phyloP scores from a whole-genome alignment of 78 protist species.

The Salpingoeca rosetta region DNA sequence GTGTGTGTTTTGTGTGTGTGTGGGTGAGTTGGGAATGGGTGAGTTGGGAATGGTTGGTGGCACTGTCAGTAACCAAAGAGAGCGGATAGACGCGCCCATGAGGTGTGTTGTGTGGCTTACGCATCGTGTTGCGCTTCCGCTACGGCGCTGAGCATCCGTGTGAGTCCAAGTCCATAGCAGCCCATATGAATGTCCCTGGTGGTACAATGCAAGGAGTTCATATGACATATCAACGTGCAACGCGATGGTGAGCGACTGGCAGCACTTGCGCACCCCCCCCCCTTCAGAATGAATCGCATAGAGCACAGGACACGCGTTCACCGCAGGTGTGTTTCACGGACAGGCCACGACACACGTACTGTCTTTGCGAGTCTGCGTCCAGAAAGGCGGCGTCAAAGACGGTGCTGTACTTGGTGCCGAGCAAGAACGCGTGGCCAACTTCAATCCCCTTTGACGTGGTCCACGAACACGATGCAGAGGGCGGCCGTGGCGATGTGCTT shows the following conservation, averaged over 20 bases:
- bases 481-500: no score
- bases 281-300: not conserved
- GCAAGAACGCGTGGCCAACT: slow-evolving; percentile 22
- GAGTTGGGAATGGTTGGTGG: not conserved
- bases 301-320: no score
- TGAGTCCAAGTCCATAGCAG: not conserved
- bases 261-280: not conserved
- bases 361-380: no score
- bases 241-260: not conserved
- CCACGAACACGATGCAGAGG: no score
- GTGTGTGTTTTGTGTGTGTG: not conserved
- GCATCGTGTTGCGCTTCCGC: not conserved
- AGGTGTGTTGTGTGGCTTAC: not conserved
- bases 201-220: not conserved
- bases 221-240: not conserved
- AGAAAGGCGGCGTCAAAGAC: not conserved
- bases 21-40: not conserved
- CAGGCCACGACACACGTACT: no score
- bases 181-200: not conserved
- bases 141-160: not conserved
- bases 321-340: no score
- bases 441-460: no score
- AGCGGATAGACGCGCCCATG: not conserved
- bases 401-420: slow-evolving; percentile 15
- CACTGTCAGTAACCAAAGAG: not conserved